Percentiles rank a stretch among this genome's conserved stretches.
Conservation (phyloP, 352 stramenopile genomes). For the Pseudoperonospora humuli region DNA sequence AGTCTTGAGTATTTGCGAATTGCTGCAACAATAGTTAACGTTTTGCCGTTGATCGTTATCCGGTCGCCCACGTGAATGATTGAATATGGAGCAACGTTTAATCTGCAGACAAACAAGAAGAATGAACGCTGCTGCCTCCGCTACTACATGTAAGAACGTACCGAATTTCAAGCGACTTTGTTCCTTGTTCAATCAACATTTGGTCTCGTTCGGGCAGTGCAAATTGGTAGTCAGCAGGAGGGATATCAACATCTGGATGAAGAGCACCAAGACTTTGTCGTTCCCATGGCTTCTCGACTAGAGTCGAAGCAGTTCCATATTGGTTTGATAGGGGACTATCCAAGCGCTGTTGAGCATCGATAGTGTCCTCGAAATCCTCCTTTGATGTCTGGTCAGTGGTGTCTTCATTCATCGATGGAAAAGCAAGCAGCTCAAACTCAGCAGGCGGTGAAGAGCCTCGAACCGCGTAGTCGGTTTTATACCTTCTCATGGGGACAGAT, state of each 20-base stretch:
- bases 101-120: conserved; percentile 11
- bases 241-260: conserved; percentile 8
- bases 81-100: conserved; percentile 60
- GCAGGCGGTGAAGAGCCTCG: neutral
- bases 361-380: neutral
- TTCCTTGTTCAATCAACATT: conserved; percentile 34
- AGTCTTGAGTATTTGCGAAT: conserved; percentile 60
- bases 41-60: conserved; percentile 53
- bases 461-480: conserved; percentile 13
- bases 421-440: conserved; percentile 18
- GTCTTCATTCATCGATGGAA: conserved; percentile 5
- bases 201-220: conserved; percentile 33
- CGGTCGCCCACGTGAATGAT: conserved; percentile 62
- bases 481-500: conserved; percentile 7
- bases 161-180: conserved; percentile 62
- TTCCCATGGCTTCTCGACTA: conserved; percentile 23
- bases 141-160: conserved; percentile 13
- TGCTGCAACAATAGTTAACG: conserved; percentile 30
- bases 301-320: neutral
- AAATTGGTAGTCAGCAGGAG: conserved; percentile 54
- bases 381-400: neutral
- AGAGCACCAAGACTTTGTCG: conserved; percentile 3
- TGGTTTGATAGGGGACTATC: neutral
- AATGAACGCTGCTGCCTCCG: neutral
- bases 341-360: neutral